phyloP scores from a whole-genome alignment of 305 asterid species.

The Fraxinus albicans region DNA sequence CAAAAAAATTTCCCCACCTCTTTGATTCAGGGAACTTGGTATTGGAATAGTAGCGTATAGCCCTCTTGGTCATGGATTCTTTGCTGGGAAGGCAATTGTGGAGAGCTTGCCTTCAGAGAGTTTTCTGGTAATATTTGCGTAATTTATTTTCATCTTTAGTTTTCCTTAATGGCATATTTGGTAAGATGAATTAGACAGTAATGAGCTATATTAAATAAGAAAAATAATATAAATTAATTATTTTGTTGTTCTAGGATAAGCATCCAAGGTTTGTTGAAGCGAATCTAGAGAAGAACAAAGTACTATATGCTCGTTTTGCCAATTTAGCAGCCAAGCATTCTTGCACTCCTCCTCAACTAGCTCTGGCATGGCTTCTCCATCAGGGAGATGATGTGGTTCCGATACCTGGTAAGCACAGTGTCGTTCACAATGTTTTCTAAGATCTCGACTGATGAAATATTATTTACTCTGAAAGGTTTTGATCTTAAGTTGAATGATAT shows the following conservation, averaged over 20 bases:
- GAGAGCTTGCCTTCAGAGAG: constrained; percentile 43
- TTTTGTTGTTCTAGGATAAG: constrained; percentile 17
- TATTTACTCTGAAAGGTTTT: neutral
- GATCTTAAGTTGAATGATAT: neutral
- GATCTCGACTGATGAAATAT: neutral
- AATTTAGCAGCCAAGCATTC: constrained; percentile 38
- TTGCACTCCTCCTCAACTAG: constrained; percentile 53
- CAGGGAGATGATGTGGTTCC: constrained; percentile 54
- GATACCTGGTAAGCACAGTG: constrained; percentile 40
- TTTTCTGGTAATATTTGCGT: constrained; percentile 26
- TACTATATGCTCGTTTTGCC: constrained; percentile 30
- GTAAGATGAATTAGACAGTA: neutral
- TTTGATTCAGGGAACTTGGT: constrained; percentile 45
- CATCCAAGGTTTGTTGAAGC: constrained; percentile 48
- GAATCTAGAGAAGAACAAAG: constrained; percentile 48
- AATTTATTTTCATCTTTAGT: neutral
- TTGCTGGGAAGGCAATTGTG: constrained; percentile 47
- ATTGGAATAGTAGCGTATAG: constrained; percentile 61
- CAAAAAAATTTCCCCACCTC: neutral
- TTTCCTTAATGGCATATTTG: neutral
- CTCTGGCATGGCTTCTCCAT: constrained; percentile 54
- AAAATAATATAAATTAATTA: neutral
- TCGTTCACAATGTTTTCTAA: neutral
- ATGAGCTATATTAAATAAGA: neutral
- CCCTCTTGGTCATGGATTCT: constrained; percentile 58